Evolutionary conservation across 2,329 filamentous ascomycete genomes (phyloP).

Genomic region (Rutstroemia sydowiana): DNA sequence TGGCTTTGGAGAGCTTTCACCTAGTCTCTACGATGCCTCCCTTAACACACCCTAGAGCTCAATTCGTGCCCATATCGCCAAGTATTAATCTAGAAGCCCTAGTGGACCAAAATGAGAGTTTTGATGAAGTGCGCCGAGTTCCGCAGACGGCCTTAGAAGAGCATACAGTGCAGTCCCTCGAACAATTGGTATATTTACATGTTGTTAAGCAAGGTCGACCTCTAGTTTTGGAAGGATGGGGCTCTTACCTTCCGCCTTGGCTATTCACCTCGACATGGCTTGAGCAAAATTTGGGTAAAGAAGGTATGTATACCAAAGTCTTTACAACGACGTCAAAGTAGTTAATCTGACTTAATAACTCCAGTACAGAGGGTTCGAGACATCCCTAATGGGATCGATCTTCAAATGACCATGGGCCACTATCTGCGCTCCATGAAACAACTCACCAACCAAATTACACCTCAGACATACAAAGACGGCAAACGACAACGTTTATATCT

Average conservation of each 20-base stretch:
- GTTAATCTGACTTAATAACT: slow-evolving; percentile 14
- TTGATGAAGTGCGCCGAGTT: slow-evolving; percentile 79
- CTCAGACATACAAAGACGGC: slow-evolving; percentile 69
- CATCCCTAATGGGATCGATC: slow-evolving; percentile 61
- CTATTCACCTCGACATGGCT: slow-evolving; percentile 81
- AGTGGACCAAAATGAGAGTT: slow-evolving; percentile 73
- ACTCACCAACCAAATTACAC: slow-evolving; percentile 74
- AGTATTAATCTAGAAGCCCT: slow-evolving; percentile 70
- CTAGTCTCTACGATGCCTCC: slow-evolving; percentile 54
- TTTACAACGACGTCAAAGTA: background rate
- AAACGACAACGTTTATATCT: slow-evolving; percentile 82
- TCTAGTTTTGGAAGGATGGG: slow-evolving; percentile 84
- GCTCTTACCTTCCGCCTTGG: slow-evolving; percentile 63
- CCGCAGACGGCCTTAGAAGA: slow-evolving; percentile 70
- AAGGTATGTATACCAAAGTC: slow-evolving; percentile 46
- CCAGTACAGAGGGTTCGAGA: slow-evolving; percentile 80
- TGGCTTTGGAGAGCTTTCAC: background rate
- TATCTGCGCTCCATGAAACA: slow-evolving; percentile 83
- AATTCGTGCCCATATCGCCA: slow-evolving; percentile 86
- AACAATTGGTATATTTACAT: slow-evolving; percentile 71
- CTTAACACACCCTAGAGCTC: slow-evolving; percentile 69
- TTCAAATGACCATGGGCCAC: slow-evolving; percentile 81
- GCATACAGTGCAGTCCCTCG: slow-evolving; percentile 71
- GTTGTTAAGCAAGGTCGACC: slow-evolving; percentile 84
- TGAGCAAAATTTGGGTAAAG: slow-evolving; percentile 67